Conservation (phyloP, 2,329 filamentous ascomycete species). For the Lasiodiplodia sp. region DNA sequence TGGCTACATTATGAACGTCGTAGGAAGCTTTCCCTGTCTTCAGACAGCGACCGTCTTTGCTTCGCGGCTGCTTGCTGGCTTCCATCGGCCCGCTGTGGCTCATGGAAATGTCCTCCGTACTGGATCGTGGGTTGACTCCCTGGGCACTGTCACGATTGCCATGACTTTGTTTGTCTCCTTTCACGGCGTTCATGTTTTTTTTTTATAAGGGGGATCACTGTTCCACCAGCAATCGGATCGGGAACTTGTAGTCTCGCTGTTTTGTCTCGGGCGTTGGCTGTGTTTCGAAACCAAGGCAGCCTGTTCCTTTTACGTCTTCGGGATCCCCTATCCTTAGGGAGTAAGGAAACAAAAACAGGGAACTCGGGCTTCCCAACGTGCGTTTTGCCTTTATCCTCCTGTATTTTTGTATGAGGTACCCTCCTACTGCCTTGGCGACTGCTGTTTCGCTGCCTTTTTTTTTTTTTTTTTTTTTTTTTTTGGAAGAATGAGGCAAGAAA, state of each 20-base stretch:
- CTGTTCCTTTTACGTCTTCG: not conserved
- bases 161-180: slow-evolving; percentile 11
- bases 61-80: slow-evolving; percentile 2
- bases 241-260: not conserved
- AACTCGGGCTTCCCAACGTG: not conserved
- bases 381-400: not conserved
- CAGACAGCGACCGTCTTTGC: slow-evolving; percentile 7
- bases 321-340: not conserved
- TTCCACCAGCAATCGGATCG: not conserved
- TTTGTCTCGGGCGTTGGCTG: not conserved
- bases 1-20: slow-evolving; percentile 2
- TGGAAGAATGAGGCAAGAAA: slow-evolving; percentile 3
- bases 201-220: not conserved
- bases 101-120: not conserved
- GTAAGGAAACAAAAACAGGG: not conserved
- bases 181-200: slow-evolving; percentile 4
- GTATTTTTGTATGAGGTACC: slow-evolving; percentile 13
- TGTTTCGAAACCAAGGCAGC: not conserved
- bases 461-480: not conserved
- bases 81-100: not conserved
- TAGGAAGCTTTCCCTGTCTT: slow-evolving; percentile 5
- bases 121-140: not conserved
- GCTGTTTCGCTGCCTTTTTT: not conserved
- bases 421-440: not conserved
- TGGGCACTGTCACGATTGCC: not conserved